Percentiles rank a stretch among this genome's conserved stretches.
These are phyloP conservation scores for Albugo laibachii DNA, from an alignment of 352 stramenopile genomes.

Conservation along the genomic window DNA sequence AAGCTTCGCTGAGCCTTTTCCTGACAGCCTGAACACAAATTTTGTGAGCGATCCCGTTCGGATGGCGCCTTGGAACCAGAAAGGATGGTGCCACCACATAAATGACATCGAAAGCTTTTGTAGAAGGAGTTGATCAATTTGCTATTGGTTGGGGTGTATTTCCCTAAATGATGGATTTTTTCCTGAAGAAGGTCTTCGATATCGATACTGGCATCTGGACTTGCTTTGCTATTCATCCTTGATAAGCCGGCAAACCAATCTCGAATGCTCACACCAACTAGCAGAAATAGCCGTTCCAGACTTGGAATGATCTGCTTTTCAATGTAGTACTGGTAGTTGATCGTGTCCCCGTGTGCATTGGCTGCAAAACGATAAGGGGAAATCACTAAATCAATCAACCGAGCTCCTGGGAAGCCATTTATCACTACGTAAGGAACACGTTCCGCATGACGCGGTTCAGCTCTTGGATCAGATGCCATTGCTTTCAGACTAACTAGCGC, in stretches of 20 bases:
- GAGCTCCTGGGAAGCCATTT: conserved; percentile 60
- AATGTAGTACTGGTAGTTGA: conserved; percentile 89
- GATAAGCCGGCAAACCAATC: conserved; percentile 49
- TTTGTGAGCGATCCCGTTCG: no score
- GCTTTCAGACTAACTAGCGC: conserved; percentile 60
- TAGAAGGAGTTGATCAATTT: no score
- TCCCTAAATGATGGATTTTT: no score
- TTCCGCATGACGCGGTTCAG: conserved; percentile 66
- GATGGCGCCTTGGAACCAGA: no score
- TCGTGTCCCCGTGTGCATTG: conserved; percentile 12
- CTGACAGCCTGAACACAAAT: no score
- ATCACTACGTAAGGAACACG: conserved; percentile 84
- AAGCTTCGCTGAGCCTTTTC: no score
- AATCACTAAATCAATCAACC: conserved; percentile 81
- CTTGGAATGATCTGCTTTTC: conserved; percentile 76
- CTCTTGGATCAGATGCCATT: conserved; percentile 52
- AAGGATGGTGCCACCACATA: no score
- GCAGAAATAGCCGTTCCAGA: conserved; percentile 64
- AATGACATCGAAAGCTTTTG: no score
- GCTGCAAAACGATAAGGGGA: conserved; percentile 38
- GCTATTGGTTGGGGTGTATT: no score
- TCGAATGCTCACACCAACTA: conserved; percentile 59
- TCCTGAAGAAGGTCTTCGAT: no score
- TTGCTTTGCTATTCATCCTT: conserved; percentile 33
- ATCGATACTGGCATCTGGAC: background rate